phyloP scores from a whole-genome alignment of 495 filamentous ascomycete species.

The Talaromyces liani region DNA sequence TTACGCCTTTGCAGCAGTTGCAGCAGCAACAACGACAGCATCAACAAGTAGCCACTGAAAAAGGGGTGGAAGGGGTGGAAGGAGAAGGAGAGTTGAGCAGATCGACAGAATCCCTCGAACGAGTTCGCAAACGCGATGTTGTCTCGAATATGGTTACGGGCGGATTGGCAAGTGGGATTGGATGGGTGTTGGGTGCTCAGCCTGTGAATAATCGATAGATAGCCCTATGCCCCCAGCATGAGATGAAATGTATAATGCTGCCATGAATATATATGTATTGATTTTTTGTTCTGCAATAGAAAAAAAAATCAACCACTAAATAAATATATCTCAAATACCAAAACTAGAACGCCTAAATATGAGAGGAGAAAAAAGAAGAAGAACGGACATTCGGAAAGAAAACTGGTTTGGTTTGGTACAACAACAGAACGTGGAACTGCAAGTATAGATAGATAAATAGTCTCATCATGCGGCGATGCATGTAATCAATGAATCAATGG shows the following conservation, averaged over 20 bases:
- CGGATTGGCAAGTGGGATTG: constrained; percentile 71
- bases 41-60: neutral
- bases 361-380: constrained; percentile 5
- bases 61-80: constrained; percentile 18
- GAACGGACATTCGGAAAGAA: neutral
- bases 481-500: neutral
- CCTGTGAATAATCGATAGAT: constrained; percentile 32
- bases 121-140: constrained; percentile 70
- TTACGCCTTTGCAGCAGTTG: constrained; percentile 43
- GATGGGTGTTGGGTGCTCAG: constrained; percentile 76
- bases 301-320: neutral
- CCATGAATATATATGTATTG: constrained; percentile 2
- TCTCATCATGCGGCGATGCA: neutral
- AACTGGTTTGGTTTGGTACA: neutral
- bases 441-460: neutral
- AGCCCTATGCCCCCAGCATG: neutral
- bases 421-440: neutral
- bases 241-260: neutral
- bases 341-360: constrained; percentile 10
- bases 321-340: neutral
- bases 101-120: constrained; percentile 19
- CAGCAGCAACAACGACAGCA: constrained; percentile 1
- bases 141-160: constrained; percentile 66
- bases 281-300: neutral
- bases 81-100: constrained; percentile 19